Evolutionary conservation across 768 basidiomycete species (phyloP), one percentile per base, ranked within the genome.

Genomic region (Termitomyces sp.): DNA sequence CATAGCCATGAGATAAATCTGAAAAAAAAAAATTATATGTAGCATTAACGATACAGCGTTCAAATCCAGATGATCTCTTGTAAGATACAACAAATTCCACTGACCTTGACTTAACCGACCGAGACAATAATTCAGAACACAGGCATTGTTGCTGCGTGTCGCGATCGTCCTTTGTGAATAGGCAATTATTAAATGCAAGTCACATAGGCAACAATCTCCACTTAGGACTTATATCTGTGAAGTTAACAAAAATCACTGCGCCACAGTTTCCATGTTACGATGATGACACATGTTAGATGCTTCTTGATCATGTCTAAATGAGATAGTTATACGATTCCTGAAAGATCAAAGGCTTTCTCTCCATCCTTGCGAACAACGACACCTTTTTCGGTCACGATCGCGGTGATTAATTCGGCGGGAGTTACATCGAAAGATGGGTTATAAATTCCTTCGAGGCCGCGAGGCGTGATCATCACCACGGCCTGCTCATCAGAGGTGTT

Each of bases 371-470:
- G 88, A 60, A 88, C 84, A 4, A 92, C 93, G 37, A 97, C 94
- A 7, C 96, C 95, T 66, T 91, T 94, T 77, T 98, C 96, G 2
- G 95, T 98, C 12, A 96, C 94, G 55, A 98, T 91, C 36, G 91
- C 92, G n/a, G 88, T 91, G 64, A 98, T 97, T 47, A 98, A 77
- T 61, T 91, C 89, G 2, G 95, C 93, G 0, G 96, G 95, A 0
- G 96, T 98, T 15, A 98, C 94, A 70, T 98, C 96, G 74, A 98
- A 98, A 64, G 92, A 93, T 1, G 96, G 95, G 73, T 97, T 98
- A 73, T 95, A 96, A 45, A 93, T 77, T 36, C 82, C 84, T 49
- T 83, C 79, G 34, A 88, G 70, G 14, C 78, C 81, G 25, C 76
- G 71, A 0, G 95, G 94, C 0, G 94, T 94, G 63, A 95, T 85